Evolutionary conservation across 306 rosid species (phyloP), one percentile per base, ranked within the genome.

Genomic region (Delonix regia): DNA sequence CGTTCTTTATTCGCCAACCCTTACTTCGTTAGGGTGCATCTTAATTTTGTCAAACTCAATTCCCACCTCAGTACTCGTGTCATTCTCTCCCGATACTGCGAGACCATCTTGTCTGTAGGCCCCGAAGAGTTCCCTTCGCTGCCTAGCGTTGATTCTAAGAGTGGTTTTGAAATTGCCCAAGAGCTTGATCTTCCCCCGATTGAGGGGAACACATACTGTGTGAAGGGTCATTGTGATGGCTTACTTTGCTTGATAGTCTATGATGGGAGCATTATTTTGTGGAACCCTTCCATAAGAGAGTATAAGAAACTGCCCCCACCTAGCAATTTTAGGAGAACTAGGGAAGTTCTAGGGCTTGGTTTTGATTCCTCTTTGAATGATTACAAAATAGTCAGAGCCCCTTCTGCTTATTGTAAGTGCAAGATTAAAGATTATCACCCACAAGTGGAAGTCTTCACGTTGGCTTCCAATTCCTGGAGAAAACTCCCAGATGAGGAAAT

Each of bases 181-280:
- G 74, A 82, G 71, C 78, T 84, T 18, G 74, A 69, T 11, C 75
- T 82, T 13, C 55, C 34, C 11, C 38, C 55, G n/a, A 70, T 53
- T 1, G 39, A 3, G 4, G 68, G 76, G 33, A 42, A 84, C 59
- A 85, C 86, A 5, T 87, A 84, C 19, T 84, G 80, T 38, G 90
- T 87, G 0, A 87, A 87, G 65, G 90, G 88, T 5, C 88, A 84
- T 57, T 87, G 81, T 44, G 82, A 87, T 19, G 90, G 90, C 14
- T 48, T 87, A 27, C 41, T 87, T 21, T 84, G 88, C 49, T 3
- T 78, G 24, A 85, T 87, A n/a, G 28, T 82, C 74, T 84, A 69
- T n/a, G 85, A 87, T 25, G 86, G 88, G 8, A 27, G 64, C 25
- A 83, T 82, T 38, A 41, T 82, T 39, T 13, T 87, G 24, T 87